These are phyloP conservation scores for Orbilia ellipsospora DNA, from an alignment of 2,329 filamentous ascomycete genomes.

Conservation along the genomic window DNA sequence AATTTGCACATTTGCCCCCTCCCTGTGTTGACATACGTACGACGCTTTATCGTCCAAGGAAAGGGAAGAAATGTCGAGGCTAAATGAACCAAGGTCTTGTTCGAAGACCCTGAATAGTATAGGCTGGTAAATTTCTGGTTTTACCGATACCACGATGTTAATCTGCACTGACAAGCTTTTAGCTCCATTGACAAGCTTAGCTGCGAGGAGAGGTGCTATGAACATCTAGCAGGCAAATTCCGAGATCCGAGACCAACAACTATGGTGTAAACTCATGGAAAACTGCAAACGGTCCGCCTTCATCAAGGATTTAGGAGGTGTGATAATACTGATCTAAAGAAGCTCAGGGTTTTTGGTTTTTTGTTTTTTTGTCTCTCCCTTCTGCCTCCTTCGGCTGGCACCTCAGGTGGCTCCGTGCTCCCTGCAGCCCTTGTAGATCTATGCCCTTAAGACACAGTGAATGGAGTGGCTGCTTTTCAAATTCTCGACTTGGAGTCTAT, in stretches of 20 bases:
- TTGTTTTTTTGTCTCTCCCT: background rate
- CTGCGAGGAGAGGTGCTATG: too few species aligned
- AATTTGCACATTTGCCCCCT: background rate
- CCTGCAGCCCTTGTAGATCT: constrained; percentile 37
- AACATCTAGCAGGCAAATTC: too few species aligned
- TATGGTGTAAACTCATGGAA: too few species aligned
- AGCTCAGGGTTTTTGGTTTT: background rate
- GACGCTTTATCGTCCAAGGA: too few species aligned
- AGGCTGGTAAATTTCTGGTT: too few species aligned
- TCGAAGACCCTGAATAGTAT: too few species aligned
- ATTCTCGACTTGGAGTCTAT: constrained; percentile 27
- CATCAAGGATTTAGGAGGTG: background rate
- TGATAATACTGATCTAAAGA: background rate
- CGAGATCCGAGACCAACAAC: too few species aligned
- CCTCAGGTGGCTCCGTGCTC: constrained; percentile 19
- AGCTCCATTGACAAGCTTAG: too few species aligned
- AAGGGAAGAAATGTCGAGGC: too few species aligned
- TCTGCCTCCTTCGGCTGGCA: constrained; percentile 2
- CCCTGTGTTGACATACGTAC: background rate
- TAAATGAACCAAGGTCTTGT: too few species aligned
- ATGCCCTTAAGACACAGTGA: constrained; percentile 27
- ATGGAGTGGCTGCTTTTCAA: constrained; percentile 21
- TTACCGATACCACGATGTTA: too few species aligned
- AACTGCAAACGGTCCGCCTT: constrained; percentile 14
- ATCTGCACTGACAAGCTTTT: too few species aligned